phyloP scores from a whole-genome alignment of 2,329 filamentous ascomycete species.

The Arachnopeziza araneosa region DNA sequence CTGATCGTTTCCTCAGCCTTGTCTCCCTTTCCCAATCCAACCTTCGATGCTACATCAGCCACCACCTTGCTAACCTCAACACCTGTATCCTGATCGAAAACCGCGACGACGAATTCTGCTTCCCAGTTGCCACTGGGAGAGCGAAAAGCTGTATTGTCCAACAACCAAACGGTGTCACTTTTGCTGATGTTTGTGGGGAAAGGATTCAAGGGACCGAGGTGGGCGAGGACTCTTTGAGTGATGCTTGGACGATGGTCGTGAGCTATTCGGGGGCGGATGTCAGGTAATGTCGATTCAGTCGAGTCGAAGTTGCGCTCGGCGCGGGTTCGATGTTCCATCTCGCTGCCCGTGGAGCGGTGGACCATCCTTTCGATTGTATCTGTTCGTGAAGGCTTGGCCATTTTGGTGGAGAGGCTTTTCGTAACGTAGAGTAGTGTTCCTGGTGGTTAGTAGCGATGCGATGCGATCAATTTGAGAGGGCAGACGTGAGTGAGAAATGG shows the following conservation, averaged over 20 bases:
- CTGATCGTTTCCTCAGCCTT: slow-evolving; percentile 57
- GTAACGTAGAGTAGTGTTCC: not conserved
- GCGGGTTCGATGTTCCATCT: slow-evolving; percentile 46
- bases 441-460: not conserved
- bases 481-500: not conserved
- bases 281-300: slow-evolving; percentile 42
- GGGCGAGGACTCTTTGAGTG: slow-evolving; percentile 40
- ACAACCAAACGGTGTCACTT: slow-evolving; percentile 72
- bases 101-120: slow-evolving; percentile 76
- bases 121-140: slow-evolving; percentile 55
- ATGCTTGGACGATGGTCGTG: slow-evolving; percentile 19
- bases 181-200: slow-evolving; percentile 52
- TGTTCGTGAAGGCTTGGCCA: not conserved
- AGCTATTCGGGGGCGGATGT: slow-evolving; percentile 28
- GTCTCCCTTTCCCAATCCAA: slow-evolving; percentile 56
- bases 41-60: slow-evolving; percentile 60
- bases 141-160: slow-evolving; percentile 83
- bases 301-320: slow-evolving; percentile 44
- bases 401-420: not conserved
- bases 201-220: slow-evolving; percentile 49
- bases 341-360: slow-evolving; percentile 35
- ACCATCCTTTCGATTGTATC: slow-evolving; percentile 50
- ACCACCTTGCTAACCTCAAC: slow-evolving; percentile 63
- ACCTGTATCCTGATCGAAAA: slow-evolving; percentile 69
- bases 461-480: not conserved